These are phyloP conservation scores for Codiaeum variegatum DNA, from an alignment of 441 rosid species.

Conservation along the genomic window DNA sequence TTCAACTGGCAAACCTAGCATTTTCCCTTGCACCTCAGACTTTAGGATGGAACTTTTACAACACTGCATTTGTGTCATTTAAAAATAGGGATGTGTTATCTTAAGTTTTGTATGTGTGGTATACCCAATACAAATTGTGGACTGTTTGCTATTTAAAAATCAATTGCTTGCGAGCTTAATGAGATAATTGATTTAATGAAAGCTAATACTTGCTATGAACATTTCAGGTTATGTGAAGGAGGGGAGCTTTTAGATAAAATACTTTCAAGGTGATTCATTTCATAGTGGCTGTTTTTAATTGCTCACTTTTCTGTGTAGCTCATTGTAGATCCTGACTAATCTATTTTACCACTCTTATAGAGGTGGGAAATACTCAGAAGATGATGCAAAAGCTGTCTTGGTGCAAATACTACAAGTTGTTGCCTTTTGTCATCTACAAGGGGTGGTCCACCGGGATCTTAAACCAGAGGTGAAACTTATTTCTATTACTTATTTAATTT, in stretches of 20 bases:
- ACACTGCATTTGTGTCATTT: not conserved
- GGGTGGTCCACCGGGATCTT: constrained; percentile 93
- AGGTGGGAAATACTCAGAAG: constrained; percentile 94
- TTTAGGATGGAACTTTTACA: no score
- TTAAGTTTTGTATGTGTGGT: not conserved
- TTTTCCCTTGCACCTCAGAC: no score
- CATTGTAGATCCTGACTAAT: constrained; percentile 25
- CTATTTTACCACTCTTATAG: constrained; percentile 33
- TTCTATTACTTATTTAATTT: no score
- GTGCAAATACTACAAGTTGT: constrained; percentile 83
- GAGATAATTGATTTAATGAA: constrained; percentile 3
- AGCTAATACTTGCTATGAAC: constrained; percentile 9
- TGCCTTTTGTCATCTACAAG: constrained; percentile 89
- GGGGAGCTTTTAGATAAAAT: constrained; percentile 97
- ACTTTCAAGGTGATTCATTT: constrained; percentile 61
- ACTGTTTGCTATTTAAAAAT: not conserved
- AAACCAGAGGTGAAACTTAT: constrained; percentile 80
- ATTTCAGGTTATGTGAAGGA: constrained; percentile 94
- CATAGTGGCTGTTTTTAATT: constrained; percentile 11
- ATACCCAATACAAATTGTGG: not conserved
- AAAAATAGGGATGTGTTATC: not conserved
- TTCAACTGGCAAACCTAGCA: no score
- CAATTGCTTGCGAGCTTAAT: constrained; percentile 4
- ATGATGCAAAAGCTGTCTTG: constrained; percentile 84
- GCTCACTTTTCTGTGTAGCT: not conserved